Evolutionary conservation across 2,329 filamentous ascomycete genomes (phyloP).

Genomic region (Cladosporium sp.): DNA sequence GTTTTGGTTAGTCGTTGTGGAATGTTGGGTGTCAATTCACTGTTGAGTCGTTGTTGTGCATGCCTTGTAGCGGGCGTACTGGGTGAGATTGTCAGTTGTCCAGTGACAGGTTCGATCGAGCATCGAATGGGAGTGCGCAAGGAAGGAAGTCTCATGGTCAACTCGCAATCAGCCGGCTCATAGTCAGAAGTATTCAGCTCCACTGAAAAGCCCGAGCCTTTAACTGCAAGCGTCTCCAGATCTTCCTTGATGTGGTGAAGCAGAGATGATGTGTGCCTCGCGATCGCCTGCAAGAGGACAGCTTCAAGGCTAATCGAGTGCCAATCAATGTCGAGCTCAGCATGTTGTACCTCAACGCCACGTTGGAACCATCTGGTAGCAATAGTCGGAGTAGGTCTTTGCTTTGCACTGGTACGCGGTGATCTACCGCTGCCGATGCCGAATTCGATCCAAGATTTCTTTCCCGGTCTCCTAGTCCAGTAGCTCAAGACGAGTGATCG

Average conservation of each 20-base stretch:
- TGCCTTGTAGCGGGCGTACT: constrained; percentile 41
- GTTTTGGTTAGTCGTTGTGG: constrained; percentile 60
- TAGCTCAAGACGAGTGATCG: constrained; percentile 86
- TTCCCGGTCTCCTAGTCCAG: constrained; percentile 70
- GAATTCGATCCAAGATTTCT: constrained; percentile 89
- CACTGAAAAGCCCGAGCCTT: constrained; percentile 55
- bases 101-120: constrained; percentile 74
- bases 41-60: constrained; percentile 67
- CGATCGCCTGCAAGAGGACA: constrained; percentile 72
- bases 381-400: constrained; percentile 43
- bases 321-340: constrained; percentile 66
- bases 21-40: constrained; percentile 59
- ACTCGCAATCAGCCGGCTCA: constrained; percentile 65
- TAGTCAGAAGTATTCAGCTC: constrained; percentile 57
- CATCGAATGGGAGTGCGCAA: constrained; percentile 58
- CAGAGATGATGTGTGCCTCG: constrained; percentile 65
- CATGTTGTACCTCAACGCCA: constrained; percentile 69
- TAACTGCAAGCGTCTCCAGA: not conserved
- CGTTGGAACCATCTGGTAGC: constrained; percentile 81
- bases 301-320: constrained; percentile 70
- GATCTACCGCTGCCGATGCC: constrained; percentile 68
- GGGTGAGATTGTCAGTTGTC: constrained; percentile 71
- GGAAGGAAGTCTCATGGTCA: constrained; percentile 70
- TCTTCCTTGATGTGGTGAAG: constrained; percentile 53
- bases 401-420: constrained; percentile 30